phyloP scores from a whole-genome alignment of 495 filamentous ascomycete genomes.

The Diplogelasinospora grovesii region DNA sequence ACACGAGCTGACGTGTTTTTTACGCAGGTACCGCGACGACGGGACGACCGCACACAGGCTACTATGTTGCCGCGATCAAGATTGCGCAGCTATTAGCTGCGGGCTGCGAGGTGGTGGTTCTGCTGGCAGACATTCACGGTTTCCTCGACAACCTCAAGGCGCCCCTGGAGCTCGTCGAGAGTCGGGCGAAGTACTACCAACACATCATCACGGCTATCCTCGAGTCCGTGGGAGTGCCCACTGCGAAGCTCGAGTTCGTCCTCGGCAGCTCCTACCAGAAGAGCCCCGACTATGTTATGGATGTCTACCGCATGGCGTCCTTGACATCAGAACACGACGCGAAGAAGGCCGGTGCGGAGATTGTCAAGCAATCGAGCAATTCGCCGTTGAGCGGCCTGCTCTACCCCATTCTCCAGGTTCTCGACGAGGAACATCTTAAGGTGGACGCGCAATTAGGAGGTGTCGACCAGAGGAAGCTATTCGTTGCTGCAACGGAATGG shows the following conservation, averaged over 20 bases:
- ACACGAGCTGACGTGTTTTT: not conserved
- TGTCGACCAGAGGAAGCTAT: slow-evolving; percentile 88
- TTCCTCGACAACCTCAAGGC: slow-evolving; percentile 82
- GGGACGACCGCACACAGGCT: slow-evolving; percentile 47
- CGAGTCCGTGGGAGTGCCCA: slow-evolving; percentile 63
- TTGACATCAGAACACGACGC: slow-evolving; percentile 61
- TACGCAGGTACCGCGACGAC: slow-evolving; percentile 67
- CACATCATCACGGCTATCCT: slow-evolving; percentile 59
- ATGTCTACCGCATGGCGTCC: slow-evolving; percentile 54
- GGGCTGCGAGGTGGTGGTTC: slow-evolving; percentile 72
- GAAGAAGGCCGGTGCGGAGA: slow-evolving; percentile 81
- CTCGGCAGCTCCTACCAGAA: slow-evolving; percentile 81
- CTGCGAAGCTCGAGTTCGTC: slow-evolving; percentile 75
- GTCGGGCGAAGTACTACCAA: slow-evolving; percentile 67
- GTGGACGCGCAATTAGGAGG: slow-evolving; percentile 77
- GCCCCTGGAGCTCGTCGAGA: slow-evolving; percentile 78
- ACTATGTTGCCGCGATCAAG: slow-evolving; percentile 81
- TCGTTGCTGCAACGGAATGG: slow-evolving; percentile 68
- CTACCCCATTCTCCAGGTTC: slow-evolving; percentile 82
- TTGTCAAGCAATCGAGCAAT: slow-evolving; percentile 83
- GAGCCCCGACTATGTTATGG: slow-evolving; percentile 62
- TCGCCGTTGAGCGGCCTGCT: slow-evolving; percentile 71
- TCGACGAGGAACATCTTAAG: slow-evolving; percentile 85
- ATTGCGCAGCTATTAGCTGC: slow-evolving; percentile 82
- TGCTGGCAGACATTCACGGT: slow-evolving; percentile 73